Percentiles rank a stretch among this genome's conserved stretches.
phyloP scores from a whole-genome alignment of 2,329 filamentous ascomycete species.

The Cryphonectria nitschkei region DNA sequence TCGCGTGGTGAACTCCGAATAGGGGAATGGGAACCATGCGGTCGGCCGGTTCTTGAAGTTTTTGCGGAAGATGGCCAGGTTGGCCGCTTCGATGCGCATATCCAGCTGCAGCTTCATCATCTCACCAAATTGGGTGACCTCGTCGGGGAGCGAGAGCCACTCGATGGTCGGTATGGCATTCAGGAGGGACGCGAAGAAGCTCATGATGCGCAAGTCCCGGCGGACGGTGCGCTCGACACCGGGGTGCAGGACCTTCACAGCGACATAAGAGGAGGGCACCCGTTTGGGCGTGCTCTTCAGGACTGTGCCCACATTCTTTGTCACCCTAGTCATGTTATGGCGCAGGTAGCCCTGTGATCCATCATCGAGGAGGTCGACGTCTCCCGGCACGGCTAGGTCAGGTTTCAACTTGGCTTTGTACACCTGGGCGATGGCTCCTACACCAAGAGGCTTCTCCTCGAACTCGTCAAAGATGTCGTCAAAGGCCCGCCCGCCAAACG shows the following conservation, averaged over 20 bases:
- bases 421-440: slow-evolving; percentile 95
- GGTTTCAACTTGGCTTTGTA: slow-evolving; percentile 93
- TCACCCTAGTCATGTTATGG: slow-evolving; percentile 73
- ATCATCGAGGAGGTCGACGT: slow-evolving; percentile 55
- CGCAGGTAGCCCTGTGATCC: slow-evolving; percentile 49
- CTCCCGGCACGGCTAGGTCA: slow-evolving; percentile 68
- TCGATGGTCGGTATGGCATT: slow-evolving; percentile 92
- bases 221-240: slow-evolving; percentile 86
- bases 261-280: slow-evolving; percentile 89
- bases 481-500: slow-evolving; percentile 80
- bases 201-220: slow-evolving; percentile 93
- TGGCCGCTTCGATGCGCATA: slow-evolving; percentile 90
- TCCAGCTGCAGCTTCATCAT: slow-evolving; percentile 99
- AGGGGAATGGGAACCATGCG: slow-evolving; percentile 96
- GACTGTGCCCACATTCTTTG: slow-evolving; percentile 80
- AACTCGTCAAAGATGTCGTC: slow-evolving; percentile 97
- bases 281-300: slow-evolving; percentile 84
- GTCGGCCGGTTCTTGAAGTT: slow-evolving; percentile 90
- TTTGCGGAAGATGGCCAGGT: slow-evolving; percentile 83
- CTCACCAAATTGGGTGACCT: slow-evolving; percentile 90
- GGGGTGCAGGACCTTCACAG: slow-evolving; percentile 94
- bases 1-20: slow-evolving; percentile 88
- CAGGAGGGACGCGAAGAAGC: slow-evolving; percentile 81
- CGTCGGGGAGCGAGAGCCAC: slow-evolving; percentile 94
- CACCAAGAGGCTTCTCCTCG: slow-evolving; percentile 83